These are phyloP conservation scores for Bisporella sp. DNA, from an alignment of 2,329 filamentous ascomycete species.

Conservation along the genomic window DNA sequence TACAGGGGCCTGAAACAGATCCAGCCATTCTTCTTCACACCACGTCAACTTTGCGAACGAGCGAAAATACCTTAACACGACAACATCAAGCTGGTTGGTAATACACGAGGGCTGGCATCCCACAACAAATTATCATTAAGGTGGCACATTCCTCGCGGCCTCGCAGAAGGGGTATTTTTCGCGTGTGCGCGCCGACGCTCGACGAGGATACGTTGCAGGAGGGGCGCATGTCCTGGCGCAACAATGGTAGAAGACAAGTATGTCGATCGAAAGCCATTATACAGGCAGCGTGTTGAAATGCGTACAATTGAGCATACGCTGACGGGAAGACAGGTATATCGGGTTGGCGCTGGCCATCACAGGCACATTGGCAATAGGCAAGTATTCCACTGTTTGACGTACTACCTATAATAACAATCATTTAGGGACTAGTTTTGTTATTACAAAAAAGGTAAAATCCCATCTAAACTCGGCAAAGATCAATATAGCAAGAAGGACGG, in stretches of 20 bases:
- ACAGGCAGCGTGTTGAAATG: background rate
- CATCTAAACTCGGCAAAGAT: background rate
- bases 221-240: slow-evolving; percentile 8
- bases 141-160: no score
- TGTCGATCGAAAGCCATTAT: slow-evolving; percentile 13
- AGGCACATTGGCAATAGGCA: slow-evolving; percentile 72
- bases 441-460: slow-evolving; percentile 84
- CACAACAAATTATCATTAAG: no score
- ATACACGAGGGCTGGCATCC: no score
- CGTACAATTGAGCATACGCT: slow-evolving; percentile 11
- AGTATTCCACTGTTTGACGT: slow-evolving; percentile 21
- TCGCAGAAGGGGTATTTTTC: no score
- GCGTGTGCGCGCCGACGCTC: no score
- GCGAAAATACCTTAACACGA: no score
- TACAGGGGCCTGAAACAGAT: no score
- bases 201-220: background rate
- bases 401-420: background rate
- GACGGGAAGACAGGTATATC: slow-evolving; percentile 53
- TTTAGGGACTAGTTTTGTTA: slow-evolving; percentile 90
- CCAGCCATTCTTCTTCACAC: no score
- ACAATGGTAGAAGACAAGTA: slow-evolving; percentile 41
- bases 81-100: no score
- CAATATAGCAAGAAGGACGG: background rate
- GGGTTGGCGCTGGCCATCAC: slow-evolving; percentile 68
- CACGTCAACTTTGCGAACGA: no score